phyloP scores from a whole-genome alignment of 2,329 filamentous ascomycete species.

The Escovopsis weberi region DNA sequence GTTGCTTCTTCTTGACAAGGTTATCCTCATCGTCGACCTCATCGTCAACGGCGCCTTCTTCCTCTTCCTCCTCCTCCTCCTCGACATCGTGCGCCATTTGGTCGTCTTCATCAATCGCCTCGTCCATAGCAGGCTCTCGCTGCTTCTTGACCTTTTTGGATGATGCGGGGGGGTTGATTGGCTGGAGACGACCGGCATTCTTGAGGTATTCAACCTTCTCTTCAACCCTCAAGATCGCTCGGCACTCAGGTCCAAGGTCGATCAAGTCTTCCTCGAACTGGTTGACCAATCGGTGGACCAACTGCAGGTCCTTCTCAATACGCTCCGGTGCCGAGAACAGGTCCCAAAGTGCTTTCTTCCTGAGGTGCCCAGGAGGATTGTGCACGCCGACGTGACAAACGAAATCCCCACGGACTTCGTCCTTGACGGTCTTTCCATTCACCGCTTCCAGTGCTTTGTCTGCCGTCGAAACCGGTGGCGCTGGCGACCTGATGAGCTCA shows the following conservation, averaged over 20 bases:
- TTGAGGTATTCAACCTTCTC: slow-evolving; percentile 73
- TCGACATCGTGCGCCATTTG: slow-evolving; percentile 32
- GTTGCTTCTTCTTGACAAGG: slow-evolving; percentile 85
- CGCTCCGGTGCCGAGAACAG: slow-evolving; percentile 89
- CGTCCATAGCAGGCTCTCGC: slow-evolving; percentile 44
- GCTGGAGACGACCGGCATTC: slow-evolving; percentile 61
- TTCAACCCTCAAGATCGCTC: slow-evolving; percentile 68
- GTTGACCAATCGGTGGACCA: slow-evolving; percentile 67
- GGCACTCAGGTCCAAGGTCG: slow-evolving; percentile 63
- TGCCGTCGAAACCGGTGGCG: slow-evolving; percentile 43
- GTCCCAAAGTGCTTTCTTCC: slow-evolving; percentile 95
- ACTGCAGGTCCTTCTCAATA: slow-evolving; percentile 74
- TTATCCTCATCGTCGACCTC: slow-evolving; percentile 85
- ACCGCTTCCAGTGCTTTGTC: slow-evolving; percentile 87
- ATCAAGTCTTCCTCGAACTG: slow-evolving; percentile 53
- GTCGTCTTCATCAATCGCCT: slow-evolving; percentile 49
- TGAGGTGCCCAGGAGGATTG: slow-evolving; percentile 67
- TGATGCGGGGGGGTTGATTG: slow-evolving; percentile 37
- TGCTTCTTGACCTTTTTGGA: slow-evolving; percentile 47
- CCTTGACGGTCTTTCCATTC: slow-evolving; percentile 94
- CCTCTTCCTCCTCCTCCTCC: slow-evolving; percentile 61
- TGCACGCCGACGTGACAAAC: slow-evolving; percentile 96
- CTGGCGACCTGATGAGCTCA: slow-evolving; percentile 38
- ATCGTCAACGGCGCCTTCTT: slow-evolving; percentile 65
- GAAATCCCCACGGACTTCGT: slow-evolving; percentile 87